Evolutionary conservation across 192 early-diverging fungal species (phyloP).

Genomic region (Rhizophlyctis rosea): DNA sequence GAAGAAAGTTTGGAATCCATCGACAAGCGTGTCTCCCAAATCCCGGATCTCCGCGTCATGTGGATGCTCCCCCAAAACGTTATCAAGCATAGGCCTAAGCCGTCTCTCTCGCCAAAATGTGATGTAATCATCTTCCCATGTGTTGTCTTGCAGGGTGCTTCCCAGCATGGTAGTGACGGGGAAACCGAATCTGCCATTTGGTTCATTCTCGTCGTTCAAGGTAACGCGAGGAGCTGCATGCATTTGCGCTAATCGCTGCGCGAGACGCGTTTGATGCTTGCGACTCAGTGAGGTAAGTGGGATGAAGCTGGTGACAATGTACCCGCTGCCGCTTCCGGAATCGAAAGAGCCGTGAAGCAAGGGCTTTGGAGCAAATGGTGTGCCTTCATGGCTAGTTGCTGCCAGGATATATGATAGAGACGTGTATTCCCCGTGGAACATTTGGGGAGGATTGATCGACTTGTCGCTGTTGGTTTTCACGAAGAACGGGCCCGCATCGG

Average conservation of each 20-base stretch:
- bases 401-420: background rate
- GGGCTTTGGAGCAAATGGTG: background rate
- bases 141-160: conserved; percentile 9
- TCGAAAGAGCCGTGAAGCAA: background rate
- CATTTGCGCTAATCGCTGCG: background rate
- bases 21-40: background rate
- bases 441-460: background rate
- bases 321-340: background rate
- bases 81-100: conserved; percentile 6
- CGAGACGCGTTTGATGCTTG: background rate
- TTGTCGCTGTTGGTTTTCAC: background rate
- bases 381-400: background rate
- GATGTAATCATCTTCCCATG: conserved; percentile 13
- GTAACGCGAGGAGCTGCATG: background rate
- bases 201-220: background rate
- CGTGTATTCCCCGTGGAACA: background rate
- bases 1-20: background rate
- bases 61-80: background rate
- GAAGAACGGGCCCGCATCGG: background rate
- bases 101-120: conserved; percentile 1
- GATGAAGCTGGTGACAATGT: background rate
- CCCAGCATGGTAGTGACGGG: background rate
- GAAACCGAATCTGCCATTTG: conserved; percentile 5
- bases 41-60: background rate
- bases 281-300: background rate